Conservation (phyloP, 495 filamentous ascomycete species). For the Penicillium coprophilum region DNA sequence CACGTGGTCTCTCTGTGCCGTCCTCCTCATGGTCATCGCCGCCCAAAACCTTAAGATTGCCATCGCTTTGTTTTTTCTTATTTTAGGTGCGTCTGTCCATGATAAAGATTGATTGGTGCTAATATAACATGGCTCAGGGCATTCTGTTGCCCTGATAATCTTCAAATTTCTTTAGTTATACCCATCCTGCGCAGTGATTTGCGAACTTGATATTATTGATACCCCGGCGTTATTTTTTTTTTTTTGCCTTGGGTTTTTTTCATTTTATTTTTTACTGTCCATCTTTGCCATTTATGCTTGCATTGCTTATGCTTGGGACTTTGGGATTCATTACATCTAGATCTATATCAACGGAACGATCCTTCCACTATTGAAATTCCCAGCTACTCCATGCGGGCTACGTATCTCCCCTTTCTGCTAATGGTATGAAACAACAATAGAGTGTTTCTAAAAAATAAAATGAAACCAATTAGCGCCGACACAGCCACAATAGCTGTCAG, state of each 20-base stretch:
- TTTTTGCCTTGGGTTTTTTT: background rate
- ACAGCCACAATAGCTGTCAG: conserved; percentile 15
- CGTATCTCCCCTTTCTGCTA: background rate
- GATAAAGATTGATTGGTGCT: background rate
- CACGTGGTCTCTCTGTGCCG: conserved; percentile 25
- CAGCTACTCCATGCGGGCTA: too few species aligned
- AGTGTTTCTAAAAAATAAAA: conserved; percentile 4
- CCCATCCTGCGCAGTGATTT: background rate
- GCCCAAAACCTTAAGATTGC: conserved; percentile 27
- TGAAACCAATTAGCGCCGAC: conserved; percentile 10
- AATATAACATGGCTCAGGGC: background rate
- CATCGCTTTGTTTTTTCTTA: conserved; percentile 22
- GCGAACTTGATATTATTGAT: background rate
- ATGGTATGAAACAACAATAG: background rate
- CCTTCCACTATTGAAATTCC: background rate
- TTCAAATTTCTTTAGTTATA: conserved; percentile 8
- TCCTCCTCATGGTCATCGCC: conserved; percentile 27
- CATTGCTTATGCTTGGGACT: background rate
- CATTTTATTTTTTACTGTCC: too few species aligned
- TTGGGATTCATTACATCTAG: background rate
- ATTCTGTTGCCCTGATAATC: background rate
- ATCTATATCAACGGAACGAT: background rate
- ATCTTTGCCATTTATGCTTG: background rate
- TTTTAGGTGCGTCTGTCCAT: conserved; percentile 18
- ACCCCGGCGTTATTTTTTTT: background rate